Conservation (phyloP, 2,329 filamentous ascomycete species). For the Acephala macrosclerotiorum region DNA sequence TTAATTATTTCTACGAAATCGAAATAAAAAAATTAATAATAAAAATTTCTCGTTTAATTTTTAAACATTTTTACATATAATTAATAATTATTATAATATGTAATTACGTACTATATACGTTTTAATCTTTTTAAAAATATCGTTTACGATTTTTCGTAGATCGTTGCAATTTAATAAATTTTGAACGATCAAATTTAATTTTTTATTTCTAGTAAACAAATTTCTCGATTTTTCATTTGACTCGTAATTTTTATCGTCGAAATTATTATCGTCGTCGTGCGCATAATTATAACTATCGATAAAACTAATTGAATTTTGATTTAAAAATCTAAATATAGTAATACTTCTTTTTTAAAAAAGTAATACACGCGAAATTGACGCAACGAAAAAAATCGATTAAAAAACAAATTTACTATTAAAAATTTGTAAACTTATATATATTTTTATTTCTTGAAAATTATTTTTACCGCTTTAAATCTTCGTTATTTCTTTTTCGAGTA, state of each 20-base stretch:
- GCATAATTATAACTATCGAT: constrained; percentile 55
- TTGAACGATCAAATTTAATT: constrained; percentile 75
- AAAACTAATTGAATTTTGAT: constrained; percentile 33
- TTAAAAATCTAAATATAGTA: constrained; percentile 64
- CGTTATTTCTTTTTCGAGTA: constrained; percentile 58
- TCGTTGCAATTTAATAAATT: constrained; percentile 59
- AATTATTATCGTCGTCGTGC: constrained; percentile 65
- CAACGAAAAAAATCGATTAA: constrained; percentile 43
- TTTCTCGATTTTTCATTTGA: constrained; percentile 68
- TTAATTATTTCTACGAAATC: constrained; percentile 75
- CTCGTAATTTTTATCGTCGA: constrained; percentile 62
- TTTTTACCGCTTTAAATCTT: constrained; percentile 41
- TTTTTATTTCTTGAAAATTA: constrained; percentile 50
- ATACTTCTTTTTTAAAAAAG: constrained; percentile 48
- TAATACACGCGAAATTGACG: constrained; percentile 36
- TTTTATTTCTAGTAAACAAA: constrained; percentile 85
- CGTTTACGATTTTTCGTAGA: constrained; percentile 63
- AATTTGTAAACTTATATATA: constrained; percentile 68
- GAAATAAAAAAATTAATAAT: constrained; percentile 54
- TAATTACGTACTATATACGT: constrained; percentile 51
- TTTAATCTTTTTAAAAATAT: constrained; percentile 69
- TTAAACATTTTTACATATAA: constrained; percentile 61
- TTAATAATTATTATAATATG: constrained; percentile 22
- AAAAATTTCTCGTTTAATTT: constrained; percentile 61
- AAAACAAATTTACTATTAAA: constrained; percentile 68